These are phyloP conservation scores for Chimonanthus salicifolius DNA, from an alignment of 164 flowering plant genomes.

Conservation along the genomic window DNA sequence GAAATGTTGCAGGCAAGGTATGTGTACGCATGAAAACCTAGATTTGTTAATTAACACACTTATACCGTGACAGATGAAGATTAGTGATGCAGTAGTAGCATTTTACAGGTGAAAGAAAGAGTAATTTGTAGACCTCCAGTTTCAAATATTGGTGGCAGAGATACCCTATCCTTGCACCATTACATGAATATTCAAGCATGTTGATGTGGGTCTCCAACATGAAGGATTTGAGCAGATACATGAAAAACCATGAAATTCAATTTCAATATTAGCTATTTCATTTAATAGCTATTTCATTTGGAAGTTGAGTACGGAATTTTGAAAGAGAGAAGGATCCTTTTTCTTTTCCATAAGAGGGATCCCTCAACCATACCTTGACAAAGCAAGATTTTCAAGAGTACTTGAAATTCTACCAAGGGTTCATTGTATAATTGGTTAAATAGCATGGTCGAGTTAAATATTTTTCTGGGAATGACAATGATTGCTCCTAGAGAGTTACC, in stretches of 20 bases:
- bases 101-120: background rate
- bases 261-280: no score
- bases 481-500: slow-evolving; percentile 3
- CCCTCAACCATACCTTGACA: no score
- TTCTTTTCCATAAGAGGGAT: no score
- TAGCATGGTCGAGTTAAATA: background rate
- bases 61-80: background rate
- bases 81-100: background rate
- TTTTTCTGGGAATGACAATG: background rate
- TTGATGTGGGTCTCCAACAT: no score
- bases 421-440: background rate
- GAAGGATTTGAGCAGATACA: no score
- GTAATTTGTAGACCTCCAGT: background rate
- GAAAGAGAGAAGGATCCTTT: background rate
- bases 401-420: no score
- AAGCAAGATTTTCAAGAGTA: no score
- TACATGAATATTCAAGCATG: no score
- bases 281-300: background rate
- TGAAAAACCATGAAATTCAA: no score
- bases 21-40: background rate
- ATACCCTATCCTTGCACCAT: background rate
- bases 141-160: no score
- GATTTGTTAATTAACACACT: background rate
- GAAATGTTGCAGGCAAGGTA: background rate
- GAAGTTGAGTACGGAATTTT: background rate